Percentiles rank a stretch among this genome's conserved stretches.
Evolutionary conservation across 176 grass and related monocot species (phyloP).

Genomic region (Aegilops bicornis): DNA sequence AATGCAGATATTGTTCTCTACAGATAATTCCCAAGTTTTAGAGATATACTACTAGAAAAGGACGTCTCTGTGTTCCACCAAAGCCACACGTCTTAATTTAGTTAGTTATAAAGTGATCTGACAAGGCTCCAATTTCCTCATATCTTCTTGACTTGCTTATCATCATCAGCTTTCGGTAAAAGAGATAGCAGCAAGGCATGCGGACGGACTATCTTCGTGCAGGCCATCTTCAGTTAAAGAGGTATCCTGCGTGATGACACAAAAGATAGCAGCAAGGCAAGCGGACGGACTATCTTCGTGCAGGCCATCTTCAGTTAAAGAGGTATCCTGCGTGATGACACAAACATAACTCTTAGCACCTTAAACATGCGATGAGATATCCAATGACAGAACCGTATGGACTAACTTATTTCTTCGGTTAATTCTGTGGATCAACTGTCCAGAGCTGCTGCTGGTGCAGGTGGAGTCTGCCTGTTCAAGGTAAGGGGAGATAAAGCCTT

Average conservation of each 20-base stretch:
- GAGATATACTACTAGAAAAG: neutral
- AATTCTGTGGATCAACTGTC: conserved; percentile 34
- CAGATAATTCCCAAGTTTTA: neutral
- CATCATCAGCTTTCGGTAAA: neutral
- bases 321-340: neutral
- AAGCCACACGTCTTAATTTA: neutral
- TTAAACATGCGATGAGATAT: neutral
- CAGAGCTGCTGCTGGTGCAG: conserved; percentile 17
- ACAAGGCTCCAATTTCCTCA: neutral
- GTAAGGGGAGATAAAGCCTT: conserved; percentile 78
- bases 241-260: neutral
- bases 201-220: neutral
- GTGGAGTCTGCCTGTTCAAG: conserved; percentile 43
- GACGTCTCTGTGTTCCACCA: neutral
- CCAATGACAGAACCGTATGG: neutral
- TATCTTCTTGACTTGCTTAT: conserved; percentile 9
- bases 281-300: neutral
- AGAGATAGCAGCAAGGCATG: neutral
- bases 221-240: neutral
- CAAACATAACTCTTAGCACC: neutral
- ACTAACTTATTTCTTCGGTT: conserved; percentile 34
- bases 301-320: neutral
- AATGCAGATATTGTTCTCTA: neutral
- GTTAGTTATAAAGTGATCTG: neutral
- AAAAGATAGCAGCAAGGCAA: neutral